Evolutionary conservation across 2,329 filamentous ascomycete genomes (phyloP).

Genomic region (Cytospora schulzeri): DNA sequence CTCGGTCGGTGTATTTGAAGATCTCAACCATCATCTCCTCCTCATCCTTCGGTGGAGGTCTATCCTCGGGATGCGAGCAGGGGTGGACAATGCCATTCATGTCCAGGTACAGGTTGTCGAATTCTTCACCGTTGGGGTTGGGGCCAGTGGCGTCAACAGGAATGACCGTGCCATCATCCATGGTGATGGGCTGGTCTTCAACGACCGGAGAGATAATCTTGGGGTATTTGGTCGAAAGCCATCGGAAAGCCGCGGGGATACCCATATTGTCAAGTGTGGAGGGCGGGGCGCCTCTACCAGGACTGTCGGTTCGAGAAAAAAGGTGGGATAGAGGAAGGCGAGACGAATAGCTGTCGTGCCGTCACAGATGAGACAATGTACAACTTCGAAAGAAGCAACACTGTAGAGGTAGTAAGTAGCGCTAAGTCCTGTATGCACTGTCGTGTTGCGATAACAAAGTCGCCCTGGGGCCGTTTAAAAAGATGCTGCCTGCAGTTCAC

Average conservation of each 20-base stretch:
- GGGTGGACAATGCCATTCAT: constrained; percentile 99
- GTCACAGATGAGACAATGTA: background rate
- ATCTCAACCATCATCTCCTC: constrained; percentile 99
- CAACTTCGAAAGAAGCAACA: background rate
- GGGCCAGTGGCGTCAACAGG: constrained; percentile 82
- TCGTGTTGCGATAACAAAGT: background rate
- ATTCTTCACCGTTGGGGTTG: constrained; percentile 97
- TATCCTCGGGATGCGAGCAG: constrained; percentile 95
- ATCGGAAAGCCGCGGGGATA: constrained; percentile 93
- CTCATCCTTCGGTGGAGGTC: constrained; percentile 86
- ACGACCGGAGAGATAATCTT: constrained; percentile 93
- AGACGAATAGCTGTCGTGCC: background rate
- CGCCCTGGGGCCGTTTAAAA: background rate
- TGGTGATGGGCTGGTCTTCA: constrained; percentile 78
- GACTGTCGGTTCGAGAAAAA: background rate
- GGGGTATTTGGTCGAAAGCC: constrained; percentile 95
- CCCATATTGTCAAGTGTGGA: constrained; percentile 63
- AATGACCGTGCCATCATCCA: constrained; percentile 79
- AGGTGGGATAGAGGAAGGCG: background rate
- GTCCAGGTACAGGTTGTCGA: constrained; percentile 96
- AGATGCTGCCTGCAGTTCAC: constrained; percentile 18
- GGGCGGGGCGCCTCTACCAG: constrained; percentile 10
- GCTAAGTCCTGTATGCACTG: background rate
- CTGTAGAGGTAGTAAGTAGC: background rate
- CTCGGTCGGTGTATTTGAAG: constrained; percentile 97